phyloP scores from a whole-genome alignment of 2,329 filamentous ascomycete genomes.

The Tolypocladium album region DNA sequence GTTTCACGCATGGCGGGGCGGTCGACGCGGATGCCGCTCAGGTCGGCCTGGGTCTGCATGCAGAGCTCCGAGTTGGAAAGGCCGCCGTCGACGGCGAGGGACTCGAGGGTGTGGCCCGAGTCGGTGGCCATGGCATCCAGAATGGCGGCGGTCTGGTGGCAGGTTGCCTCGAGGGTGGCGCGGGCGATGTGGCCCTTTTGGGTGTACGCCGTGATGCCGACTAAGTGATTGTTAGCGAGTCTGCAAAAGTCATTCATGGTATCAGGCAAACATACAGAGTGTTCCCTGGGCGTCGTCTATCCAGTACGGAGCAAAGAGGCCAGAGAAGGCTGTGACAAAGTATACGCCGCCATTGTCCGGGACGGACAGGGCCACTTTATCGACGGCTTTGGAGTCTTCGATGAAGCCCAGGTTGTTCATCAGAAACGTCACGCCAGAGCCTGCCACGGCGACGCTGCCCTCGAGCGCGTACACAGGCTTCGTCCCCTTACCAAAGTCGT shows the following conservation, averaged over 20 bases:
- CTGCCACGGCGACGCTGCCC: slow-evolving; percentile 73
- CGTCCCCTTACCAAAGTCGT: slow-evolving; percentile 56
- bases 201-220: slow-evolving; percentile 78
- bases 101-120: slow-evolving; percentile 62
- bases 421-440: slow-evolving; percentile 68
- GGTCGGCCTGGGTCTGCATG: slow-evolving; percentile 86
- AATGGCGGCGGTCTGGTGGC: slow-evolving; percentile 87
- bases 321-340: slow-evolving; percentile 84
- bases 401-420: slow-evolving; percentile 54
- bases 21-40: slow-evolving; percentile 72
- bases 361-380: slow-evolving; percentile 39
- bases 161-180: slow-evolving; percentile 82
- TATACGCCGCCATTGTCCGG: slow-evolving; percentile 72
- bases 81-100: slow-evolving; percentile 77
- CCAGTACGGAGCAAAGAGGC: slow-evolving; percentile 89
- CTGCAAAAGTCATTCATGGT: not conserved
- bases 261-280: slow-evolving; percentile 44
- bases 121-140: slow-evolving; percentile 86
- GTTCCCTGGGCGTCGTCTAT: slow-evolving; percentile 88
- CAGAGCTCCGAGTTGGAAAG: slow-evolving; percentile 82
- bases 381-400: slow-evolving; percentile 36
- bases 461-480: slow-evolving; percentile 70
- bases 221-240: slow-evolving; percentile 19
- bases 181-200: slow-evolving; percentile 78
- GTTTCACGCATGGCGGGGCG: slow-evolving; percentile 85